Base-by-base conservation (phyloP, 164 flowering plant genomes). In the Hamamelis virginiana region DNA sequence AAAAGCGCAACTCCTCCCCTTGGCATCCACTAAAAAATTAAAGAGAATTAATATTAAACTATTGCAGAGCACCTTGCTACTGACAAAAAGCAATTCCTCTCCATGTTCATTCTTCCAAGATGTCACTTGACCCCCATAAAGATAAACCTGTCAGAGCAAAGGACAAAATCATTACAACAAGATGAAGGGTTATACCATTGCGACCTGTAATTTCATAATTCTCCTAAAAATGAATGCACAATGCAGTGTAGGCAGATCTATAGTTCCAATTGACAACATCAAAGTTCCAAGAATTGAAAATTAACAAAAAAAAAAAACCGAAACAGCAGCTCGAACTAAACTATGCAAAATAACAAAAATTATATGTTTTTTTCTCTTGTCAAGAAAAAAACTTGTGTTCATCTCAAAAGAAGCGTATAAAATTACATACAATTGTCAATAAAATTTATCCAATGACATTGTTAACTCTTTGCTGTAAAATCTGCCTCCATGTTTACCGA, bases 51-150 rank as follows among this genome's bases (percentile, higher is more conserved):
- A 57, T 43, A 43, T 27, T 38, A 51, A 46, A 59, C 14, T 12
- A 23, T 38, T 19, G 10, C 12, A 41, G 13, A 16, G 45, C 69
- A 89, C 97, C 97, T 92, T 93, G 74, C 75, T 85, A 58, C 97
- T 91, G 67, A 91, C 79, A 72, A 91, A 93, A 72, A 93, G 94
- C 80, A 93, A 78, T 79, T 93, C 98, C 69, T 93, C 98, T 47
- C 97, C 92, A 67, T 84, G 88, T 23, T 90, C 94, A 81, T 93
- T 93, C 82, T 90, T 93, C 98, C 98, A 93, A 48, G 98, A 93
- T 61, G 92, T 91, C 75, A 93, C 92, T 19, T 93, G 98, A 73
- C 78, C 98, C 19, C 98, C 98, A 77, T 90, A 84, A 70, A 93
- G 65, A 78, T 87, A 93, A 8, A 92, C 86, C 97, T 88, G 79